Evolutionary conservation across 805 yeast genomes (phyloP).

Genomic region (Candida namnaoensis): DNA sequence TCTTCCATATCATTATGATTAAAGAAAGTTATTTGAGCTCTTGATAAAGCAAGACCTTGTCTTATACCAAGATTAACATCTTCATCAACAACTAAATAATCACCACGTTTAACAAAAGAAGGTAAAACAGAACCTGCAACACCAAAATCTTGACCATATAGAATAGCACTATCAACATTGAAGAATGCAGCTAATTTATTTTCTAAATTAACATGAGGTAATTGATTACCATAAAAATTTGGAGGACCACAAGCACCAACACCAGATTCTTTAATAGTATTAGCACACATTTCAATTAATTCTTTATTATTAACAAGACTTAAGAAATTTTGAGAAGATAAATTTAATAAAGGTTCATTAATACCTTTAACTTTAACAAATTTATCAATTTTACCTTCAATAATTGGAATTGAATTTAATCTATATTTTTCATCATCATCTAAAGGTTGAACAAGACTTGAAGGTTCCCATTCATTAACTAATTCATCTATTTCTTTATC

Average conservation of each 20-base stretch:
- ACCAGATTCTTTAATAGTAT: constrained; percentile 31
- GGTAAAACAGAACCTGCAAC: constrained; percentile 86
- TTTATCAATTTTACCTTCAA: constrained; percentile 40
- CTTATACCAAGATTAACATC: constrained; percentile 71
- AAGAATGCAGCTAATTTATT: constrained; percentile 67
- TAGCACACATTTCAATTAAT: not conserved
- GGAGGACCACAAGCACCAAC: constrained; percentile 99
- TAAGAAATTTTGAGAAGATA: constrained; percentile 67
- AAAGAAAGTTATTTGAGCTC: constrained; percentile 67
- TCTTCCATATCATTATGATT: constrained; percentile 87
- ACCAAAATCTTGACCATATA: constrained; percentile 89
- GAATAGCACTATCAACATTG: constrained; percentile 68
- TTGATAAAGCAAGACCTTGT: constrained; percentile 79
- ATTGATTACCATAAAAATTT: constrained; percentile 93
- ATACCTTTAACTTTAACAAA: constrained; percentile 19
- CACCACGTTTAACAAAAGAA: constrained; percentile 93
- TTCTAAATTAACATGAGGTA: constrained; percentile 76
- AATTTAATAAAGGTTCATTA: constrained; percentile 41
- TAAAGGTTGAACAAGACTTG: constrained; percentile 59
- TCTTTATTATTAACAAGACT: constrained; percentile 28
- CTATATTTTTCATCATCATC: constrained; percentile 49
- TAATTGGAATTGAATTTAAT: constrained; percentile 51
- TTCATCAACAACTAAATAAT: constrained; percentile 79
- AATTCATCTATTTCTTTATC: constrained; percentile 69
- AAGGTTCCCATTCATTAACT: constrained; percentile 89